phyloP scores from a whole-genome alignment of 768 basidiomycete species.

The Tephrocybe sp. region DNA sequence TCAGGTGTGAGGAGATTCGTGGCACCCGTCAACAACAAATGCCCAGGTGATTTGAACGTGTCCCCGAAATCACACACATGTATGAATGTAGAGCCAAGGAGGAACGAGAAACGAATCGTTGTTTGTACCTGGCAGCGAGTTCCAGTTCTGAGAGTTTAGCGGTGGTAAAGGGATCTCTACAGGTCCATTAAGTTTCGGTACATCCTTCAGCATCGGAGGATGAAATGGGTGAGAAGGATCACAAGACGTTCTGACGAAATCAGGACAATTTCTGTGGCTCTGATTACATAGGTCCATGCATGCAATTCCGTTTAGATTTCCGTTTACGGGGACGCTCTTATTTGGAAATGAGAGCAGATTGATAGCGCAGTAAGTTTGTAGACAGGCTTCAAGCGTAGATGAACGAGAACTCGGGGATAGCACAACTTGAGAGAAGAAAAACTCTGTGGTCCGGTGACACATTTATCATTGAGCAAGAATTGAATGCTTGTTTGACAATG shows the following conservation, averaged over 20 bases:
- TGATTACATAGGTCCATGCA: not conserved
- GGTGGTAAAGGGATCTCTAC: constrained; percentile 2
- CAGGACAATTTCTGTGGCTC: not conserved
- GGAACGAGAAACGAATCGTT: no score
- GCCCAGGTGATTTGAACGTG: not conserved
- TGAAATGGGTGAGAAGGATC: not conserved
- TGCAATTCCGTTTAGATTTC: not conserved
- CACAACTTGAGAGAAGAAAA: not conserved
- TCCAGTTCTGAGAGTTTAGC: not conserved
- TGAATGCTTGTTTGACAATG: not conserved
- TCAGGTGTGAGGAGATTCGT: not conserved
- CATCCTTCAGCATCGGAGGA: constrained; percentile 9
- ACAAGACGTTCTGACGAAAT: not conserved
- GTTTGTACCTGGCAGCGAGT: not conserved
- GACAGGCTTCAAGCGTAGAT: no score
- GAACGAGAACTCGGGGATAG: not conserved
- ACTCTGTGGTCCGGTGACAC: not conserved
- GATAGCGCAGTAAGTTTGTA: no score
- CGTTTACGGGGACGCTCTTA: not conserved
- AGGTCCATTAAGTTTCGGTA: not conserved
- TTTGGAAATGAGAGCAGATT: not conserved
- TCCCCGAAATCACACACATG: not conserved
- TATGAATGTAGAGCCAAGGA: not conserved
- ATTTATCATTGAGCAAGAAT: not conserved
- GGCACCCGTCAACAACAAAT: not conserved